These are phyloP conservation scores for Venturia oleaginea DNA, from an alignment of 2,329 filamentous ascomycete species.

Conservation along the genomic window DNA sequence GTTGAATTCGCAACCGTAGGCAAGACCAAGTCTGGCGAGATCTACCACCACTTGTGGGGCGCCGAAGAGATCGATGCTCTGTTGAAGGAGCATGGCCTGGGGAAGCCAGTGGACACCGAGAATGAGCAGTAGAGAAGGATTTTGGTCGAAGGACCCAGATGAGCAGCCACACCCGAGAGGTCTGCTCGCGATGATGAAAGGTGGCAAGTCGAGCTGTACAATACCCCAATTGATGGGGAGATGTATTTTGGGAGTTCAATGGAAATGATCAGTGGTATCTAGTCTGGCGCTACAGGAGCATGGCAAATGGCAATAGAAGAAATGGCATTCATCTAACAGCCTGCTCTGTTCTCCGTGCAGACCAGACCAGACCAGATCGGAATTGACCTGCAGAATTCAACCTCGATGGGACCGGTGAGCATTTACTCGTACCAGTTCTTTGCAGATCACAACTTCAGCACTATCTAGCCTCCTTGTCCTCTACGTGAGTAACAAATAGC, in stretches of 20 bases:
- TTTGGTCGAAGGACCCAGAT: background rate
- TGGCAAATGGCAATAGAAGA: background rate
- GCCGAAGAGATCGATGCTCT: conserved; percentile 93
- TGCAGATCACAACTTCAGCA: no score
- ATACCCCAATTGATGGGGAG: background rate
- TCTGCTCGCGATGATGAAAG: background rate
- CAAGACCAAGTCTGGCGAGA: conserved; percentile 87
- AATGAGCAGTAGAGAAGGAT: conserved; percentile 8
- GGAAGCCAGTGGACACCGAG: conserved; percentile 70
- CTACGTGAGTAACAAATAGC: no score
- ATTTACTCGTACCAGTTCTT: no score
- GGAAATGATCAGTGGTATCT: background rate
- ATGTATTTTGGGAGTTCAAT: conserved; percentile 1
- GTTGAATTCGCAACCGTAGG: conserved; percentile 98
- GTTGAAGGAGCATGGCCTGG: conserved; percentile 90
- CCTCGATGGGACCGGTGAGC: no score
- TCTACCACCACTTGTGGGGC: conserved; percentile 96
- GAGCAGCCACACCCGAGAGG: background rate
- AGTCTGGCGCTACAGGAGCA: conserved; percentile 7
- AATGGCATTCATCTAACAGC: background rate
- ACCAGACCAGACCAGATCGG: no score
- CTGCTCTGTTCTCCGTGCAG: no score
- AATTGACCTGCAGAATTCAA: no score
- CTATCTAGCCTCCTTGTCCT: no score
- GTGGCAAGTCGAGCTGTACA: background rate